Evolutionary conservation across 768 basidiomycete species (phyloP).

Genomic region (Boletus subcaerulescens): DNA sequence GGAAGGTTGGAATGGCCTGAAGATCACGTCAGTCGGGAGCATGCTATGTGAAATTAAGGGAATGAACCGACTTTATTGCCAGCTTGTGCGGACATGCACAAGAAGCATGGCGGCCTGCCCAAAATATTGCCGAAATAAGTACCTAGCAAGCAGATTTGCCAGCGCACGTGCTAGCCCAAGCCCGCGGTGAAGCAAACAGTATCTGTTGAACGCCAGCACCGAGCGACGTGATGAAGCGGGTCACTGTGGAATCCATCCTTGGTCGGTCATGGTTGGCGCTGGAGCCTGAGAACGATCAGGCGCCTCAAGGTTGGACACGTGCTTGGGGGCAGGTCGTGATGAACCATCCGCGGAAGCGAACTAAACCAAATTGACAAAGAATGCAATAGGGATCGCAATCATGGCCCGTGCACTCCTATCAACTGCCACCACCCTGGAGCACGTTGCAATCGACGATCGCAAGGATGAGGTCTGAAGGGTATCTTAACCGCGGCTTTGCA

Average conservation of each 20-base stretch:
- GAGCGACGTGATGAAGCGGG: background rate
- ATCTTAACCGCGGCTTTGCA: constrained; percentile 6
- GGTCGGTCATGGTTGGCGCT: background rate
- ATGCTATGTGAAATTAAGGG: constrained; percentile 20
- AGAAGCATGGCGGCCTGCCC: constrained; percentile 20
- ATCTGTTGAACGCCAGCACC: background rate
- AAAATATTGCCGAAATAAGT: background rate
- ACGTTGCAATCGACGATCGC: background rate
- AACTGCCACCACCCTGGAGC: constrained; percentile 7
- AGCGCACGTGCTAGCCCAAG: constrained; percentile 12
- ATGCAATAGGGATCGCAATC: background rate
- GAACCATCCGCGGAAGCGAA: constrained; percentile 7
- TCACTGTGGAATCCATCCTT: background rate
- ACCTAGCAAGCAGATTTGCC: background rate
- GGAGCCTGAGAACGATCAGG: background rate
- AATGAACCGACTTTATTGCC: constrained; percentile 17
- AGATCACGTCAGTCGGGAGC: constrained; percentile 25
- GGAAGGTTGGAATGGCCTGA: constrained; percentile 18
- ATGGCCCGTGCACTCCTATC: constrained; percentile 6
- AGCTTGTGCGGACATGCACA: constrained; percentile 25
- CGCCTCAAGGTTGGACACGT: constrained; percentile 15
- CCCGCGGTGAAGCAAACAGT: background rate
- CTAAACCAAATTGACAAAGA: background rate
- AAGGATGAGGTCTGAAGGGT: background rate
- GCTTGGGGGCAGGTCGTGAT: constrained; percentile 9